Evolutionary conservation across 140 eudicot species (phyloP).

Genomic region (Oenanthe javanica): DNA sequence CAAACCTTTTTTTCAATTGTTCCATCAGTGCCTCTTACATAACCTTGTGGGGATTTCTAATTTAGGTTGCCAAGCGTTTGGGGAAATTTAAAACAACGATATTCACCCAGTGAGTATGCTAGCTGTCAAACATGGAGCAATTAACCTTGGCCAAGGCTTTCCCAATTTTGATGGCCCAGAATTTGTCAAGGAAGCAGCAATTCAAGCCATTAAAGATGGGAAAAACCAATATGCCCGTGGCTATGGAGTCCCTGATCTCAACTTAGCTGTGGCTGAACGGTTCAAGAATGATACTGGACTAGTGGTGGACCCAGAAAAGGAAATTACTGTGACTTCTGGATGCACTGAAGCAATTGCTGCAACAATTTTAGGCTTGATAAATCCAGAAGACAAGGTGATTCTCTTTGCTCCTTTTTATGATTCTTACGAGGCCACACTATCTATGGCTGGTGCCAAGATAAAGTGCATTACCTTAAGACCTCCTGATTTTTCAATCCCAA

Average conservation of each 20-base stretch:
- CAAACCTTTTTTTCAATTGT: neutral
- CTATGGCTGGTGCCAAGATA: constrained; percentile 93
- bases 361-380: constrained; percentile 80
- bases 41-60: neutral
- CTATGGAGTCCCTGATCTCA: constrained; percentile 84
- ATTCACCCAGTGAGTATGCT: constrained; percentile 94
- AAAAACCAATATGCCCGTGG: constrained; percentile 98
- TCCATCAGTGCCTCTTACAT: neutral
- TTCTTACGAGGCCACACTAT: constrained; percentile 84
- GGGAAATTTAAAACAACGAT: constrained; percentile 96
- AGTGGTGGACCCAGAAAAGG: constrained; percentile 74
- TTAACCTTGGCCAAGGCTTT: constrained; percentile 95
- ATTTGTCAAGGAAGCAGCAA: constrained; percentile 93
- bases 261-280: constrained; percentile 71
- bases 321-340: constrained; percentile 93
- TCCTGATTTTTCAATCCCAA: constrained; percentile 65
- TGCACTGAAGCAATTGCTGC: constrained; percentile 99
- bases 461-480: constrained; percentile 69
- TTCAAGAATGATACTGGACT: constrained; percentile 81
- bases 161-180: constrained; percentile 98
- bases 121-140: constrained; percentile 87
- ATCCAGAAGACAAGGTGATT: constrained; percentile 91
- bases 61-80: constrained; percentile 88
- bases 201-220: constrained; percentile 81
- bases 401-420: constrained; percentile 93